Percentiles rank a stretch among this genome's conserved stretches.
phyloP scores from a whole-genome alignment of 768 basidiomycete species.

The Boletus bicolor region DNA sequence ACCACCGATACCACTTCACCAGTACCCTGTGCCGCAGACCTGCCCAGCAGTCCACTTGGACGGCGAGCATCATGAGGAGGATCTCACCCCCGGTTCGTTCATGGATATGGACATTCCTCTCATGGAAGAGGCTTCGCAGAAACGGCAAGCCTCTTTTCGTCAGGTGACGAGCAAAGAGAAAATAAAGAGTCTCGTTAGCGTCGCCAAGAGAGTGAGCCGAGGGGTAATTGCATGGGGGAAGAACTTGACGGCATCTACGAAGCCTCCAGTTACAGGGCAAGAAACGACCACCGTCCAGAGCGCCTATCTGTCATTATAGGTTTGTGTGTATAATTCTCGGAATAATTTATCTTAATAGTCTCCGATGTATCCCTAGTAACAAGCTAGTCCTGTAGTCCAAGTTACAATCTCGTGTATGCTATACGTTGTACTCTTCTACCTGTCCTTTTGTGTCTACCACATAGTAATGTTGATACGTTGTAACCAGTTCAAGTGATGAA shows the following conservation, averaged over 20 bases:
- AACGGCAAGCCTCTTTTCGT: conserved; percentile 15
- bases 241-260: conserved; percentile 19
- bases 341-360: neutral
- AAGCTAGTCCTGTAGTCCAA: conserved; percentile 11
- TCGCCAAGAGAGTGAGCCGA: conserved; percentile 27
- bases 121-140: neutral
- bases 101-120: conserved; percentile 34
- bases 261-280: neutral
- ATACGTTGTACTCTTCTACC: conserved; percentile 7
- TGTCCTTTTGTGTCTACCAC: conserved; percentile 5
- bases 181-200: conserved; percentile 18
- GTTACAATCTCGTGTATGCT: conserved; percentile 6
- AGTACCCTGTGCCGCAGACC: neutral
- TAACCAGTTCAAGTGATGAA: neutral
- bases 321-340: conserved; percentile 7
- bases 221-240: conserved; percentile 32
- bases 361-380: conserved; percentile 26
- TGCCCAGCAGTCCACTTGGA: neutral
- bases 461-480: conserved; percentile 15
- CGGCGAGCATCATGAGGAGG: neutral
- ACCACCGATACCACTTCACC: conserved; percentile 1
- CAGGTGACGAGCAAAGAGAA: conserved; percentile 12
- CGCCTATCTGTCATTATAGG: conserved; percentile 6
- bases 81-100: conserved; percentile 22
- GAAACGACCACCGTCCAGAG: neutral